A percentile compares a stretch with the other conserved stretches of the same genome.
These are phyloP conservation scores for Penicillium griseofulvum DNA, from an alignment of 2,329 filamentous ascomycete genomes.

Conservation along the genomic window DNA sequence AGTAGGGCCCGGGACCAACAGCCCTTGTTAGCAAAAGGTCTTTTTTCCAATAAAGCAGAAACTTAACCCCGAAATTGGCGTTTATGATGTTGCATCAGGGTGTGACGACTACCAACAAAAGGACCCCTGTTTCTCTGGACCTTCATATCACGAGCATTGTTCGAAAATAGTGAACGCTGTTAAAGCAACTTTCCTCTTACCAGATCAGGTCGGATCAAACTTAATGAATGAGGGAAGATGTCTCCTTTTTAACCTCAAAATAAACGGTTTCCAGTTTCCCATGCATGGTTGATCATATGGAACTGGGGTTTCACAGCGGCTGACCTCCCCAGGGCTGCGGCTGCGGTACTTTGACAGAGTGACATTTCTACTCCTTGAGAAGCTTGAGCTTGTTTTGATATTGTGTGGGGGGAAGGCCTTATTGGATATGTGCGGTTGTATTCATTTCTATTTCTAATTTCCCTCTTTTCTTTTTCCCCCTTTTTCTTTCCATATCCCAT, in stretches of 20 bases:
- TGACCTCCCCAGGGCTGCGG: constrained; percentile 37
- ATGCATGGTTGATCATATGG: constrained; percentile 38
- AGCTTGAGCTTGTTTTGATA: constrained; percentile 24
- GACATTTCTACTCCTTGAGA: constrained; percentile 18
- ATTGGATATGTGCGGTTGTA: constrained; percentile 9
- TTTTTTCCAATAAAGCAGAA: constrained; percentile 9
- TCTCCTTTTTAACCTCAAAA: constrained; percentile 8
- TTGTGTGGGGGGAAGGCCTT: constrained; percentile 1
- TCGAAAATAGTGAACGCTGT: constrained; percentile 13
- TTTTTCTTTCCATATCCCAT: constrained; percentile 1
- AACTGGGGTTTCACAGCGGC: constrained; percentile 40
- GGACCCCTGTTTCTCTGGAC: constrained; percentile 8
- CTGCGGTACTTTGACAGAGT: constrained; percentile 32
- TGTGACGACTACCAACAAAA: constrained; percentile 18
- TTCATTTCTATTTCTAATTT: constrained; percentile 3
- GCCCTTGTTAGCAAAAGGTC: constrained; percentile 11
- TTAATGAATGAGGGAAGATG: constrained; percentile 2
- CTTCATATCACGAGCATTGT: constrained; percentile 9
- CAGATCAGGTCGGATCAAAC: neutral
- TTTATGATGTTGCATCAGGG: constrained; percentile 26
- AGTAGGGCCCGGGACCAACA: constrained; percentile 8
- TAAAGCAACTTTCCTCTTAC: neutral
- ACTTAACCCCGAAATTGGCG: constrained; percentile 13
- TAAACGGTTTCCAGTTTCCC: constrained; percentile 14
- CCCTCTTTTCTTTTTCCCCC: neutral